These are phyloP conservation scores for Umbelopsis isabellina DNA, from an alignment of 192 early-diverging fungal species.

Conservation along the genomic window DNA sequence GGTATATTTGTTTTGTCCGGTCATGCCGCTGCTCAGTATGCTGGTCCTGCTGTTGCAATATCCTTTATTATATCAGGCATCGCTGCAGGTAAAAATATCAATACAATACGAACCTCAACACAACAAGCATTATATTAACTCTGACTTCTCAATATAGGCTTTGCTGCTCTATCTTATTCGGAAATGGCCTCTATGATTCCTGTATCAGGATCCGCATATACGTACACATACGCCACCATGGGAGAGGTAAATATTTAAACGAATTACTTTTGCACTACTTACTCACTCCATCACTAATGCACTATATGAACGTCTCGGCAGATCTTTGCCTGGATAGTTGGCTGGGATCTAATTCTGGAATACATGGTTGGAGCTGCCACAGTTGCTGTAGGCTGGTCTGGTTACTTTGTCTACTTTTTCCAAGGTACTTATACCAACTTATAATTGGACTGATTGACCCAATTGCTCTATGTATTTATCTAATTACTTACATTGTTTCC, in stretches of 20 bases:
- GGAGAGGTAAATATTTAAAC: conserved; percentile 59
- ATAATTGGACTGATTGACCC: neutral
- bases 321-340: conserved; percentile 86
- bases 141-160: conserved; percentile 7
- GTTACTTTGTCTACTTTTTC: conserved; percentile 76
- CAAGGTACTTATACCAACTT: neutral
- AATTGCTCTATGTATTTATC: too few relatives aligned
- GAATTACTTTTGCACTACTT: neutral
- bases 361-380: conserved; percentile 86
- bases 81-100: conserved; percentile 48
- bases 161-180: conserved; percentile 84
- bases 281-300: neutral
- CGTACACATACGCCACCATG: conserved; percentile 83
- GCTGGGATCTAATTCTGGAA: conserved; percentile 90
- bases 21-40: conserved; percentile 70
- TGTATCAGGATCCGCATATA: conserved; percentile 86
- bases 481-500: neutral
- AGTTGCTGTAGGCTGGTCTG: conserved; percentile 83
- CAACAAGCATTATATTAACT: neutral
- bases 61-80: conserved; percentile 82
- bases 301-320: neutral
- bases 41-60: conserved; percentile 84
- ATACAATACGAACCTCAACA: neutral
- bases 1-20: conserved; percentile 52
- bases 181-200: conserved; percentile 89